A percentile compares a stretch with the other conserved stretches of the same genome.
phyloP scores from a whole-genome alignment of 768 basidiomycete genomes.

The Boletus bicolor region DNA sequence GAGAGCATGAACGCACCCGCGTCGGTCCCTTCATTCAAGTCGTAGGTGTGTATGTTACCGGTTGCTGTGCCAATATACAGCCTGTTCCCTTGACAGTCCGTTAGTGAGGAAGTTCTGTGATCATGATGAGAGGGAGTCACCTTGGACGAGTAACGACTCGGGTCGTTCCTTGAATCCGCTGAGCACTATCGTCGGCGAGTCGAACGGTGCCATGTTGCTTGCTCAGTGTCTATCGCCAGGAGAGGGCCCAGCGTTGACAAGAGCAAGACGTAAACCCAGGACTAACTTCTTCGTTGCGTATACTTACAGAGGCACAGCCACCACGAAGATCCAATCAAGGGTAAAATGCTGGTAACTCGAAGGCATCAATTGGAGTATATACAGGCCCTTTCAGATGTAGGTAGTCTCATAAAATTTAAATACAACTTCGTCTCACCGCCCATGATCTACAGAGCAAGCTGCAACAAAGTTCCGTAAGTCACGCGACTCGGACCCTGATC shows the following conservation, averaged over 20 bases:
- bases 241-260: not conserved
- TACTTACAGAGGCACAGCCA: too few species aligned
- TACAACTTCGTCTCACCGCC: too few species aligned
- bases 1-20: constrained; percentile 30
- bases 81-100: constrained; percentile 41
- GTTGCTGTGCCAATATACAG: constrained; percentile 61
- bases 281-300: too few species aligned
- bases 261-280: not conserved
- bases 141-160: constrained; percentile 32
- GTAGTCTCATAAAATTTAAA: not conserved
- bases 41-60: constrained; percentile 55
- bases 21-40: constrained; percentile 39
- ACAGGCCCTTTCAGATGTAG: not conserved
- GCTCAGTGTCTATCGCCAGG: not conserved
- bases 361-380: not conserved
- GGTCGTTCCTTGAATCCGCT: constrained; percentile 36
- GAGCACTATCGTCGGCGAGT: constrained; percentile 23
- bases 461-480: not conserved
- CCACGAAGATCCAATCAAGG: too few species aligned
- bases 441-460: constrained; percentile 11
- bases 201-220: constrained; percentile 34
- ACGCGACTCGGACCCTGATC: not conserved
- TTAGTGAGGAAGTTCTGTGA: not conserved
- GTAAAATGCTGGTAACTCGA: too few species aligned
- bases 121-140: constrained; percentile 8